phyloP scores from a whole-genome alignment of 805 yeast genomes.

The Saccharomyces jurei region DNA sequence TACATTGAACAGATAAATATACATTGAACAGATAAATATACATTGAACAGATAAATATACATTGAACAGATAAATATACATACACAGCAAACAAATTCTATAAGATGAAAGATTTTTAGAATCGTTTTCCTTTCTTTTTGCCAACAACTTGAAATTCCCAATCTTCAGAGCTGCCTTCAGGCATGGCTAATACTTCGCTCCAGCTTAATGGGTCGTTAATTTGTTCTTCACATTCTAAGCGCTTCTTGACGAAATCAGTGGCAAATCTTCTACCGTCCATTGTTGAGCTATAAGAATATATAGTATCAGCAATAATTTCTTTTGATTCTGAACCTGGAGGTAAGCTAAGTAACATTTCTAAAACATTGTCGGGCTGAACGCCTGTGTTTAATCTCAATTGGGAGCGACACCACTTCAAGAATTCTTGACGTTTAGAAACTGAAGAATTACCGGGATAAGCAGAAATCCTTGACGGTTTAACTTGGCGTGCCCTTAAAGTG shows the following conservation, averaged over 20 bases:
- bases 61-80: neutral
- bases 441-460: slow-evolving; percentile 28
- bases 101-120: neutral
- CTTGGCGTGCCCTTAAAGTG: slow-evolving; percentile 13
- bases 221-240: slow-evolving; percentile 57
- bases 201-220: slow-evolving; percentile 50
- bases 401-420: slow-evolving; percentile 63
- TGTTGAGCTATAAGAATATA: slow-evolving; percentile 77
- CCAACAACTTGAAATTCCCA: slow-evolving; percentile 62
- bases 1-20: neutral
- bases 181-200: slow-evolving; percentile 57
- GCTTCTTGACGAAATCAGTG: slow-evolving; percentile 73
- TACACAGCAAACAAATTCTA: neutral
- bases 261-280: slow-evolving; percentile 96
- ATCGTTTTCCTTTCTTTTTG: slow-evolving; percentile 45
- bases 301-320: slow-evolving; percentile 86
- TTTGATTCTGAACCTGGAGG: slow-evolving; percentile 69
- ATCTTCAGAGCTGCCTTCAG: slow-evolving; percentile 39
- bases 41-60: neutral
- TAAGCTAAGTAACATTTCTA: slow-evolving; percentile 70
- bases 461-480: slow-evolving; percentile 11
- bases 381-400: slow-evolving; percentile 62
- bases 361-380: slow-evolving; percentile 68
- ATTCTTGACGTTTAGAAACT: slow-evolving; percentile 47
- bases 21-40: neutral